Conservation (phyloP, 352 stramenopile genomes). For the Phytophthora citrophthora region DNA sequence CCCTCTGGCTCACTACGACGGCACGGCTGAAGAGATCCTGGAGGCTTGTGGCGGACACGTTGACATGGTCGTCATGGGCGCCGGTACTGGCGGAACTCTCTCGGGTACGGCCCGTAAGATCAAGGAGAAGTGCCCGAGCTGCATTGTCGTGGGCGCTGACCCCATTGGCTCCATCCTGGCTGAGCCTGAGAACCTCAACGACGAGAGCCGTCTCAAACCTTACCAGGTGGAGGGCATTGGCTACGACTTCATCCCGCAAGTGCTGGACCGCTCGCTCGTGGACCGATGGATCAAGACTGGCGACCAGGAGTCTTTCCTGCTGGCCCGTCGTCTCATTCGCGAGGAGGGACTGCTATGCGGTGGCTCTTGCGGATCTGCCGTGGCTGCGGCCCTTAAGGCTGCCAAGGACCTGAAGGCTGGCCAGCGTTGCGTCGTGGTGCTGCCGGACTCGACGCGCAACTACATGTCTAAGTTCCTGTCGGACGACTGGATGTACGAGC, state of each 20-base stretch:
- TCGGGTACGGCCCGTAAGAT: slow-evolving; percentile 94
- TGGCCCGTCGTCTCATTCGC: slow-evolving; percentile 93
- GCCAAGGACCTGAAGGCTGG: slow-evolving; percentile 88
- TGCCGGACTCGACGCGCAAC: slow-evolving; percentile 96
- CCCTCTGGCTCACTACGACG: slow-evolving; percentile 96
- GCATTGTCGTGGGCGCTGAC: slow-evolving; percentile 90
- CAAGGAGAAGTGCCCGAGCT: slow-evolving; percentile 91
- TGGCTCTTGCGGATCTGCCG: slow-evolving; percentile 92
- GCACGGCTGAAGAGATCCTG: slow-evolving; percentile 95
- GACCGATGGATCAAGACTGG: slow-evolving; percentile 96
- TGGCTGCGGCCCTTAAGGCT: slow-evolving; percentile 84
- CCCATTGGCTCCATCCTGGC: slow-evolving; percentile 95
- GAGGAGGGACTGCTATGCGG: slow-evolving; percentile 96
- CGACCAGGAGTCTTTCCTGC: slow-evolving; percentile 94
- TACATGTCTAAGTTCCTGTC: slow-evolving; percentile 99
- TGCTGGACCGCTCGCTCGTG: slow-evolving; percentile 94
- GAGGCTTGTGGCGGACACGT: slow-evolving; percentile 93
- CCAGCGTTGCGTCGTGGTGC: slow-evolving; percentile 94
- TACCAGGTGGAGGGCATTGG: slow-evolving; percentile 97
- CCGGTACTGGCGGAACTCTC: slow-evolving; percentile 96
- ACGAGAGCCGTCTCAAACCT: slow-evolving; percentile 88
- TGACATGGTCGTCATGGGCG: slow-evolving; percentile 95
- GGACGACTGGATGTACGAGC: slow-evolving; percentile 95
- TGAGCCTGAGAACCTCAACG: slow-evolving; percentile 93
- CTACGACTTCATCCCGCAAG: slow-evolving; percentile 97